Evolutionary conservation across 2,329 filamentous ascomycete genomes (phyloP).

Genomic region (Fusarium sambucinum): DNA sequence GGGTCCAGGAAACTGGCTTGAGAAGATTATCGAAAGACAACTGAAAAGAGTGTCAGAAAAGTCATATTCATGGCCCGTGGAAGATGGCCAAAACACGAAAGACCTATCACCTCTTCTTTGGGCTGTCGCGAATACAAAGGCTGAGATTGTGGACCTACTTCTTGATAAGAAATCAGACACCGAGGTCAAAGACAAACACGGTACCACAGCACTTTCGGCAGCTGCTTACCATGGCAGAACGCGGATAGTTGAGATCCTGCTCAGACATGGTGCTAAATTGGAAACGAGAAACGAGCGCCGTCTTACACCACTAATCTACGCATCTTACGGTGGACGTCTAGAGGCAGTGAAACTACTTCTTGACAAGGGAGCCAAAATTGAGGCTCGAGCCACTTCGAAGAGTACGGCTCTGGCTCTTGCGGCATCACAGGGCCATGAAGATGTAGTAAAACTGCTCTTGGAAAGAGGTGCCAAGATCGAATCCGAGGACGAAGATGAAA

Average conservation of each 20-base stretch:
- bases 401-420: not conserved
- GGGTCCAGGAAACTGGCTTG: not conserved
- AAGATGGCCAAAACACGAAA: not conserved
- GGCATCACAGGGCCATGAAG: not conserved
- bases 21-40: not conserved
- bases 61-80: accelerated
- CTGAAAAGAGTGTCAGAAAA: not conserved
- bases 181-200: accelerated
- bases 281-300: accelerated
- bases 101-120: not conserved
- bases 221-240: not conserved
- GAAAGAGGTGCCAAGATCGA: not conserved
- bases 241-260: accelerated
- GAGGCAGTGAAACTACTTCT: not conserved
- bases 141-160: not conserved
- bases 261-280: not conserved
- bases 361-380: not conserved
- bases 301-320: not conserved
- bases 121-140: not conserved
- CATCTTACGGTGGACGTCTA: not conserved
- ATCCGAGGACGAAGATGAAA: not conserved
- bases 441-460: not conserved
- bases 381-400: not conserved
- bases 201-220: not conserved
- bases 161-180: not conserved